phyloP scores from a whole-genome alignment of 148 eudicot species.

The Amaranthus palmeri region DNA sequence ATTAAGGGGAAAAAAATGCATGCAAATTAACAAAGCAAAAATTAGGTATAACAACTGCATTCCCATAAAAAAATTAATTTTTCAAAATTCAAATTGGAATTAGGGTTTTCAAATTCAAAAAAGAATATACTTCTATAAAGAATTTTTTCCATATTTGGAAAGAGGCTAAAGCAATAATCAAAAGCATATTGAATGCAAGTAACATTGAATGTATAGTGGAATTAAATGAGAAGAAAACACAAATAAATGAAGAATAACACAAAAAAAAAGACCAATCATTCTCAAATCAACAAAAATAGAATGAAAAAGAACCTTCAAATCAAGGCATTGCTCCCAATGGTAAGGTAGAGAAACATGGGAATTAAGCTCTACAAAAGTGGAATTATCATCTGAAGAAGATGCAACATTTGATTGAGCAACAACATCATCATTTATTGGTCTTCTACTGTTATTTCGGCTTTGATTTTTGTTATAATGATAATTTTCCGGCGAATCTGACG shows the following conservation, averaged over 20 bases:
- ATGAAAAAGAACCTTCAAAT: conserved; percentile 59
- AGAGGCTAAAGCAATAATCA: not conserved
- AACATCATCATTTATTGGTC: not conserved
- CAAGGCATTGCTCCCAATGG: conserved; percentile 96
- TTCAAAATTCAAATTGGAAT: not conserved
- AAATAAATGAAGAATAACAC: conserved; percentile 7
- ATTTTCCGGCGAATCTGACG: conserved; percentile 27
- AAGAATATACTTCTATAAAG: not conserved
- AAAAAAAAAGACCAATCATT: not conserved
- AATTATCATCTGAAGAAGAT: conserved; percentile 25
- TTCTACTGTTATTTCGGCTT: not conserved
- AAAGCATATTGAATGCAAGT: conserved; percentile 20
- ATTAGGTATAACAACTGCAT: not conserved
- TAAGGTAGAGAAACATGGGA: conserved; percentile 70
- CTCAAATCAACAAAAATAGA: not conserved
- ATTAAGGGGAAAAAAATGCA: not conserved
- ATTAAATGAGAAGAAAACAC: conserved; percentile 13
- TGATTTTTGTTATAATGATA: not conserved
- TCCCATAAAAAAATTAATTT: not conserved
- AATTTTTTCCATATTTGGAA: not conserved
- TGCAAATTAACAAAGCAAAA: not conserved
- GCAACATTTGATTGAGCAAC: conserved; percentile 10
- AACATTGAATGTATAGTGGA: not conserved
- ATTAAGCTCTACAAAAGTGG: conserved; percentile 57
- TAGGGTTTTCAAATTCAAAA: conserved; percentile 4